Base-by-base conservation (phyloP, 2,329 filamentous ascomycete species). In the Fusarium mexicanum region DNA sequence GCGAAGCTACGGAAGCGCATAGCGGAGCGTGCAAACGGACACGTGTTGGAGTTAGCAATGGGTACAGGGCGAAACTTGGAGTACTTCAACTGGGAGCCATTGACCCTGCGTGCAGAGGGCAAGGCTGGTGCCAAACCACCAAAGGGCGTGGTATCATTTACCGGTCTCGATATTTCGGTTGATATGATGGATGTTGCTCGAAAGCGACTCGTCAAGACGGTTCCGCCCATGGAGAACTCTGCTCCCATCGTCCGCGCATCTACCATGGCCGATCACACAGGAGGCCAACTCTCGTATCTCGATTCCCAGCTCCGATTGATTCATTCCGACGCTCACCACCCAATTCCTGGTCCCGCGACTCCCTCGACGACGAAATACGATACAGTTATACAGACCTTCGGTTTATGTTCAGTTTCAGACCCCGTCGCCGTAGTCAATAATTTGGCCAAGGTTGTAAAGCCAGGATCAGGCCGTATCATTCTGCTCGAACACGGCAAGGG, bases 341-440 rank as follows among this genome's bases (percentile, higher is more conserved):
- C 81, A 1, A 80, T 89, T 3, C 86, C 87, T 43, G 63, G 66
- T 16, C 58, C 63, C 16, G 46, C 75, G 59, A 35, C 83, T 77
- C n/a, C 83, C 77, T 48, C 82, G 69, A 77, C 82, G 82, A 50
- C 79, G 11, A 85, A 85, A 71, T 92, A 91, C 81, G 90, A 92
- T 81, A 91, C 89, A 5, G 82, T 92, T 43, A 78, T 92, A 37
- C 90, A 92, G 77, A 91, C 89, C 1, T 92, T 92, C 81, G 90
- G 90, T 9, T 85, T 92, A 33, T 92, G 90, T 81, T 90, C 88
- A 75, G 90, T 91, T 6, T 83, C 84, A 9, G 86, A 91, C 76
- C 90, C 90, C 3, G 84, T 87, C 16, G 79, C 79, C 35, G 83
- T 92, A 26, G 79, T 92, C 26, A 79, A 82, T 59, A 87, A 88